Evolutionary conservation across 352 stramenopile species (phyloP).

Genomic region (Phytophthora agathidicida): DNA sequence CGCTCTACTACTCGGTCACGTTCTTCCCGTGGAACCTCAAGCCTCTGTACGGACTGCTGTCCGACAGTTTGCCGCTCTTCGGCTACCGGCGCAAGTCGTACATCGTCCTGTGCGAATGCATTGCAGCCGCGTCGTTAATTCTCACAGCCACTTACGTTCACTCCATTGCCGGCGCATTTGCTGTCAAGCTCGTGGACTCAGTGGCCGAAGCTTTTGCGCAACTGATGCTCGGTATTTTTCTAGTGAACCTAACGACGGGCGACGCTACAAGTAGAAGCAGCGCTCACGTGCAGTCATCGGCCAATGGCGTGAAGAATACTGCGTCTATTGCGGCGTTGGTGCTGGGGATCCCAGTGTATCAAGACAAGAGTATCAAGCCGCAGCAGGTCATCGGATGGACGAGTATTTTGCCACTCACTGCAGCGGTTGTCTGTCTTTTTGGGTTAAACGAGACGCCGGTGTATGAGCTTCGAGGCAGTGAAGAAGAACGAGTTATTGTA

Average conservation of each 20-base stretch:
- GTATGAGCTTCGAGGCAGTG: not conserved
- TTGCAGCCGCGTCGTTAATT: conserved; percentile 59
- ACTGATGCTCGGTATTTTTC: conserved; percentile 82
- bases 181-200: conserved; percentile 72
- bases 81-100: conserved; percentile 86
- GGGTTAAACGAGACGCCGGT: conserved; percentile 51
- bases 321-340: conserved; percentile 69
- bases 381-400: conserved; percentile 71
- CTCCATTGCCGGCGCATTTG: conserved; percentile 65
- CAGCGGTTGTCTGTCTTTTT: conserved; percentile 54
- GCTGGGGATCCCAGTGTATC: conserved; percentile 72
- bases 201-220: conserved; percentile 80
- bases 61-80: conserved; percentile 73
- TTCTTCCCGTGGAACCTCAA: conserved; percentile 91
- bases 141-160: conserved; percentile 58
- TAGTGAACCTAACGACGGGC: conserved; percentile 64
- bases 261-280: conserved; percentile 66
- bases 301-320: conserved; percentile 71
- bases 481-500: not conserved
- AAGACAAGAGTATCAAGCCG: conserved; percentile 53
- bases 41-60: conserved; percentile 80
- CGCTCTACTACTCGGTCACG: conserved; percentile 81
- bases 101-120: conserved; percentile 75
- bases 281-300: conserved; percentile 67
- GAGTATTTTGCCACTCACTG: conserved; percentile 55